phyloP scores from a whole-genome alignment of 1,139 yeast species.

The Taiozyma sp. region DNA sequence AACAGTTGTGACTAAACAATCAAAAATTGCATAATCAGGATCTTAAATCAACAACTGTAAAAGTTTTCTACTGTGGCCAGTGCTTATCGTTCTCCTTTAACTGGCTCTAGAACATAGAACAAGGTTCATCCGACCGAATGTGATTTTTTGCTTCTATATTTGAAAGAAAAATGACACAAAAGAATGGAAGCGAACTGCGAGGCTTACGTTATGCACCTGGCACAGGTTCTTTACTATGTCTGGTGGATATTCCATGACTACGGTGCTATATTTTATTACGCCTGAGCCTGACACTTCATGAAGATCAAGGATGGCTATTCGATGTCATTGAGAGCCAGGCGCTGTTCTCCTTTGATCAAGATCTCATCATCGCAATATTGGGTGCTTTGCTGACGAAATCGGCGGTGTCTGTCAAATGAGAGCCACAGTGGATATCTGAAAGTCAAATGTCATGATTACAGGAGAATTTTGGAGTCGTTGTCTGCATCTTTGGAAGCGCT shows the following conservation, averaged over 20 bases:
- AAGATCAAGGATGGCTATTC: background rate
- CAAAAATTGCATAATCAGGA: background rate
- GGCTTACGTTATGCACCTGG: too few species aligned
- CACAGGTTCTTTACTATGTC: too few species aligned
- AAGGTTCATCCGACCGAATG: background rate
- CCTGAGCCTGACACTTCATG: background rate
- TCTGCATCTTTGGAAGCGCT: too few species aligned
- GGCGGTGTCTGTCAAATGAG: background rate
- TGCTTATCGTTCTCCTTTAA: too few species aligned
- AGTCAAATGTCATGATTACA: background rate
- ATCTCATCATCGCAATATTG: background rate
- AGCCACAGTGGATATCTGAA: background rate
- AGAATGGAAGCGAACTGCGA: background rate
- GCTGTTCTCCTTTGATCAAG: background rate
- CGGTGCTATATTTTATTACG: too few species aligned
- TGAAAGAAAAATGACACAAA: background rate
- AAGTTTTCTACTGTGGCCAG: too few species aligned
- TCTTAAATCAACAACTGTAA: background rate
- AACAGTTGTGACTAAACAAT: background rate
- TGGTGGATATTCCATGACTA: too few species aligned
- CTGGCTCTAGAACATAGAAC: too few species aligned
- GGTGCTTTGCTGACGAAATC: background rate
- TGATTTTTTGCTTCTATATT: background rate
- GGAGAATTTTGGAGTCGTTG: background rate
- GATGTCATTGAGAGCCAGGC: background rate